Base-by-base conservation (phyloP, 2,329 filamentous ascomycete genomes). In the Aspergillus hortae region DNA sequence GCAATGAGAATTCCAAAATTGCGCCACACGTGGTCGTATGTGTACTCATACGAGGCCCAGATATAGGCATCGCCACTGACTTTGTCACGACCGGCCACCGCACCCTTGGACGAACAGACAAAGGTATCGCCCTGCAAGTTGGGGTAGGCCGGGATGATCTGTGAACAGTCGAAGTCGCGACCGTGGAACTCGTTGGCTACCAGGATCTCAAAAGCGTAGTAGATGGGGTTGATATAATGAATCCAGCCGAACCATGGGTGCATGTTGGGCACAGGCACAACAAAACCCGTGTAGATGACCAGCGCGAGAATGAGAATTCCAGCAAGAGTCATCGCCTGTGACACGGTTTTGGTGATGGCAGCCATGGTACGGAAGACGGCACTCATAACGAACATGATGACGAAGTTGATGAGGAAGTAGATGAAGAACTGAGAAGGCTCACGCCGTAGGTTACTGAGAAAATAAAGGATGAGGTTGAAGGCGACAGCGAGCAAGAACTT, bases 401-500 rank as follows among this genome's bases (percentile, higher is more conserved):
- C 68, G 73, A 94, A 92, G 2, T 83, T 86, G 64, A 92, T 80
- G 46, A 96, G 77, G 50, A 91, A 72, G 79, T 89, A 95, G 76
- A 92, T 88, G 79, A 96, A 96, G 77, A 94, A 96, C 1, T 85
- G 74, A 1, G 85, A 86, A 0, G 89, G 75, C 57, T 87, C 84
- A 48, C 89, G 80, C 48, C 87, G 82, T 25, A 96, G 75, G 56
- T 90, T 88, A 0, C 88, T 86, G 82, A 96, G 85, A 72, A 96
- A 95, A 74, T 96, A 96, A 4, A 96, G 70, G 2, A 84, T 79
- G 30, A 91, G 52, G 67, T 95, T 92, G 78, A 95, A 95, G 4
- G 82, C 71, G 54, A 94, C 80, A 2, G 82, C 74, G 60, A 91
- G 90, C 12, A 71, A 44, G 14, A 95, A 73, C 68, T 92, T 95